A percentile compares a stretch with the other conserved stretches of the same genome.
These are phyloP conservation scores for Papilionanthe hybrid DNA, from an alignment of 116 monocot genomes.

Conservation along the genomic window DNA sequence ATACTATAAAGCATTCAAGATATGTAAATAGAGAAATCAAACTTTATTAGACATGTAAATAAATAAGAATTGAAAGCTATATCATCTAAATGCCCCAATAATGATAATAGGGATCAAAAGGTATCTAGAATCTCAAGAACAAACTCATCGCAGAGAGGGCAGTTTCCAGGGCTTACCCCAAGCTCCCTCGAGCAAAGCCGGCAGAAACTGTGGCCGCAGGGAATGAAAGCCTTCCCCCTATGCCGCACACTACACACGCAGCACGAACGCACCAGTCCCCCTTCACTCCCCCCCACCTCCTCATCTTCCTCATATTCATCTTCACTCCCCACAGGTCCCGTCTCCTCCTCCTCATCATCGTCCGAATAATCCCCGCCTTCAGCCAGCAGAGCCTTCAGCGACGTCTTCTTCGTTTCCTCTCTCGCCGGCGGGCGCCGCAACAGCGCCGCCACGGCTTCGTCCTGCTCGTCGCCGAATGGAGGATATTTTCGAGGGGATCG, in stretches of 20 bases:
- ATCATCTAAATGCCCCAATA: no score
- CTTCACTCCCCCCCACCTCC: not conserved
- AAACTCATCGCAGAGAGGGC: conserved; percentile 52
- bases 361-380: conserved; percentile 15
- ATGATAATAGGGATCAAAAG: conserved; percentile 25
- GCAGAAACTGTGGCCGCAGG: conserved; percentile 74
- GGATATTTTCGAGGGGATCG: not conserved
- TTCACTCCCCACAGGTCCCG: not conserved
- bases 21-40: no score
- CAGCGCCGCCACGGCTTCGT: not conserved
- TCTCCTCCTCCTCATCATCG: not conserved
- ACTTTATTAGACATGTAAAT: no score
- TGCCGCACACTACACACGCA: conserved; percentile 58
- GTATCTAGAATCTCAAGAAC: conserved; percentile 55
- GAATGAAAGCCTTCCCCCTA: conserved; percentile 55
- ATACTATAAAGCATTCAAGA: no score
- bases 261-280: conserved; percentile 16
- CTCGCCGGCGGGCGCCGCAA: not conserved
- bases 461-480: not conserved
- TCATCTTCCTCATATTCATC: not conserved
- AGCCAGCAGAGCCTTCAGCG: conserved; percentile 45
- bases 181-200: conserved; percentile 55
- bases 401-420: conserved; percentile 12
- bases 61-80: not conserved
- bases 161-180: conserved; percentile 34